phyloP scores from a whole-genome alignment of 192 early-diverging fungal species.

The Jimgerdemannia flammicorona region DNA sequence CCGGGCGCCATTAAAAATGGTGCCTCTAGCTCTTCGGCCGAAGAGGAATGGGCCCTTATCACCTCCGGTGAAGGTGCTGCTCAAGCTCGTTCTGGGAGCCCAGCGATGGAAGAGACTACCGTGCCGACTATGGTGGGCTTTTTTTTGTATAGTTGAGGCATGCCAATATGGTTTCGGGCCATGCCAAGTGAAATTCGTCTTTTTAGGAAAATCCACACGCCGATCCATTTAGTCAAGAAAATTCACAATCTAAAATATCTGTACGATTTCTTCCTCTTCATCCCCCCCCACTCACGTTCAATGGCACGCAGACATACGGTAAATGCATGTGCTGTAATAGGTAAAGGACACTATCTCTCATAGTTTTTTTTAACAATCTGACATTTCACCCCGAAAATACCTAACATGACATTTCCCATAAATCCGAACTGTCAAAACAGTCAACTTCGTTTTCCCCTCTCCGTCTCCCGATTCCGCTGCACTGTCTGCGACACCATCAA shows the following conservation, averaged over 20 bases:
- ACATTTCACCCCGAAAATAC: no score
- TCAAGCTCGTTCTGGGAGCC: neutral
- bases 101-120: neutral
- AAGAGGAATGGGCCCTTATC: neutral
- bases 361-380: no score
- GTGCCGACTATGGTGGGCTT: neutral
- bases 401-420: neutral
- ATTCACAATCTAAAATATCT: neutral
- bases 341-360: conserved; percentile 15
- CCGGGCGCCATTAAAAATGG: neutral
- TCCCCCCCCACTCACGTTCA: neutral
- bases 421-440: conserved; percentile 22
- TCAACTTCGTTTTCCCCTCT: conserved; percentile 66
- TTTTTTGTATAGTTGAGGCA: neutral
- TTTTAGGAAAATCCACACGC: neutral
- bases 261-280: neutral
- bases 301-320: conserved; percentile 40
- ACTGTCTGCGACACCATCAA: conserved; percentile 90
- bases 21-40: neutral
- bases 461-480: conserved; percentile 80
- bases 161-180: neutral
- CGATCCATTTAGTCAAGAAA: no score
- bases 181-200: neutral
- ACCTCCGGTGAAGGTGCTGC: neutral
- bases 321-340: conserved; percentile 64